phyloP scores from a whole-genome alignment of 306 rosid species.

The Calophaca sinica region DNA sequence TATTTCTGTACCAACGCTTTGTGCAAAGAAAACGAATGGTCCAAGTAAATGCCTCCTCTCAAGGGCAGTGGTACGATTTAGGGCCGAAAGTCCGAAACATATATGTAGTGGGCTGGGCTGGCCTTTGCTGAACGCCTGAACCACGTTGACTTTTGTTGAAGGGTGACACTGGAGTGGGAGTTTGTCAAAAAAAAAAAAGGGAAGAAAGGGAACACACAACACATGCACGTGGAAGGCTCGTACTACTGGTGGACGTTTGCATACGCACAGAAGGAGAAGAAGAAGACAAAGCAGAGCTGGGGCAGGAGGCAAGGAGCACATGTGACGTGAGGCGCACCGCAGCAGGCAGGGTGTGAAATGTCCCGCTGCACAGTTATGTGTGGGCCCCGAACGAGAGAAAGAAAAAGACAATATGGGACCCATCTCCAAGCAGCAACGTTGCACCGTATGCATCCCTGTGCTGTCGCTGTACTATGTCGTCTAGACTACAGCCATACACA shows the following conservation, averaged over 20 bases:
- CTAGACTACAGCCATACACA: too few species aligned
- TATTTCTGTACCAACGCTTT: too few species aligned
- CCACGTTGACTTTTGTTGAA: conserved; percentile 32
- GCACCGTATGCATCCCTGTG: too few species aligned
- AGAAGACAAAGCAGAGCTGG: conserved; percentile 34
- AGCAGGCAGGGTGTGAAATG: conserved; percentile 46
- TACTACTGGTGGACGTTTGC: conserved; percentile 32
- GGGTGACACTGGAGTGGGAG: too few species aligned
- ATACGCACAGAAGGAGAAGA: background rate
- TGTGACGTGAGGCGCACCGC: conserved; percentile 54
- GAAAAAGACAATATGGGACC: conserved; percentile 46
- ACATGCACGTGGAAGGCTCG: conserved; percentile 48
- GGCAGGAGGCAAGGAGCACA: conserved; percentile 55
- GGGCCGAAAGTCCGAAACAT: background rate
- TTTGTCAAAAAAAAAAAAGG: too few species aligned
- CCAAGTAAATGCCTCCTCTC: background rate
- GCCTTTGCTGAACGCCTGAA: background rate
- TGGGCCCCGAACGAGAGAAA: conserved; percentile 30
- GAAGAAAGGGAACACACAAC: background rate
- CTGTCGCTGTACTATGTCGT: too few species aligned
- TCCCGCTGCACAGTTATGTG: conserved; percentile 9
- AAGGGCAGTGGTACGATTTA: background rate
- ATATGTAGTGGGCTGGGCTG: conserved; percentile 9
- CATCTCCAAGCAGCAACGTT: conserved; percentile 11
- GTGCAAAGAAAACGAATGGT: too few species aligned